Evolutionary conservation across 2,329 filamentous ascomycete species (phyloP).

Genomic region (Trichoderma semiorbis): DNA sequence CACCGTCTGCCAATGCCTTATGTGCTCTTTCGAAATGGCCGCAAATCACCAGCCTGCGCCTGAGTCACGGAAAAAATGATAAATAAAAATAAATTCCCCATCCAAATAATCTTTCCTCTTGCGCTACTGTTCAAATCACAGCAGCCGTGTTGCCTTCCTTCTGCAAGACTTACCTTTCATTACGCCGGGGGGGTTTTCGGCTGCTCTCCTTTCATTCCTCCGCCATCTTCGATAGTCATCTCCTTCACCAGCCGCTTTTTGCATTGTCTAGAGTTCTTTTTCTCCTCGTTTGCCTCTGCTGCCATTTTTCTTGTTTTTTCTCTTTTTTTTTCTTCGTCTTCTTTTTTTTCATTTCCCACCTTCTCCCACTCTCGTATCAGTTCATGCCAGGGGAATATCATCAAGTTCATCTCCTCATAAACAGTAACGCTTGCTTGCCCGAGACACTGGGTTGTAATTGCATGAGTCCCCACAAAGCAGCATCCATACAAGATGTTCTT

Average conservation of each 20-base stretch:
- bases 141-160: neutral
- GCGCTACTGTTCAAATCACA: neutral
- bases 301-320: neutral
- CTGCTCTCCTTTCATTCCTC: neutral
- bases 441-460: neutral
- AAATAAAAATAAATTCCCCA: neutral
- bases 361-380: neutral
- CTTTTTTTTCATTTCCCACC: neutral
- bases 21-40: conserved; percentile 7
- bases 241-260: neutral
- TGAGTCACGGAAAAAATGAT: neutral
- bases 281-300: neutral
- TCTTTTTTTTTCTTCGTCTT: neutral
- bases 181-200: neutral
- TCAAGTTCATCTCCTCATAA: conserved; percentile 19
- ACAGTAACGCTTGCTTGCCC: conserved; percentile 1
- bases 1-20: neutral
- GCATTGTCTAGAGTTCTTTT: conserved; percentile 15
- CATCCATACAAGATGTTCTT: neutral
- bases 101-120: conserved; percentile 7
- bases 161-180: conserved; percentile 5
- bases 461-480: neutral
- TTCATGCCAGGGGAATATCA: conserved; percentile 13
- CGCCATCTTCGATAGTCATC: neutral
- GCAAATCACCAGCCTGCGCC: conserved; percentile 19